A percentile compares a stretch with the other conserved stretches of the same genome.
phyloP scores from a whole-genome alignment of 768 basidiomycete species.

The Hebeloma cylindrosporum region DNA sequence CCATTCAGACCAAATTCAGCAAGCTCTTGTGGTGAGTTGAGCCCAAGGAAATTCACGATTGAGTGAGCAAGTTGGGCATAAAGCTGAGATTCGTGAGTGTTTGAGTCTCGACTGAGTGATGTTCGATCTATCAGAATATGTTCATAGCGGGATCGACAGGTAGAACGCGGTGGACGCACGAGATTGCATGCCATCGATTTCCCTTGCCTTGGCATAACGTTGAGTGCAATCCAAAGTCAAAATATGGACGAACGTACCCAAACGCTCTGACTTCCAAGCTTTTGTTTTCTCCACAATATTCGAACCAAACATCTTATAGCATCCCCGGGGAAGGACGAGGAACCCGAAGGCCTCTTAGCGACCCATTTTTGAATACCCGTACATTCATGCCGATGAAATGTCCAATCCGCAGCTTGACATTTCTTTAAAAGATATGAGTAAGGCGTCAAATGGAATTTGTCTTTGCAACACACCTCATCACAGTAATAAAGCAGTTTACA shows the following conservation, averaged over 20 bases:
- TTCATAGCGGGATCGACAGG: neutral
- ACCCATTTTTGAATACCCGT: constrained; percentile 59
- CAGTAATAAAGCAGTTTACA: constrained; percentile 81
- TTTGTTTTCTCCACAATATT: constrained; percentile 65
- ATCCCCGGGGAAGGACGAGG: constrained; percentile 60
- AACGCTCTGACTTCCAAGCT: constrained; percentile 47
- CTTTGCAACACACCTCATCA: constrained; percentile 50
- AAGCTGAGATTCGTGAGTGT: constrained; percentile 47
- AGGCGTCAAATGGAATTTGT: too few relatives aligned
- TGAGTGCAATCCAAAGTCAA: neutral
- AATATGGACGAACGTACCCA: constrained; percentile 49
- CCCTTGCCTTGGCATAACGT: constrained; percentile 45
- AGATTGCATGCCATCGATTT: constrained; percentile 72
- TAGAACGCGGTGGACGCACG: constrained; percentile 46
- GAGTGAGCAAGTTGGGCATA: constrained; percentile 74
- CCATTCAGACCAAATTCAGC: constrained; percentile 55
- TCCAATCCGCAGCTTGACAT: constrained; percentile 78
- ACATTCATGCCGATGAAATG: constrained; percentile 78
- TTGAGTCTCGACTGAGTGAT: constrained; percentile 38
- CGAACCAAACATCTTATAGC: constrained; percentile 79
- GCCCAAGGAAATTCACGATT: constrained; percentile 67
- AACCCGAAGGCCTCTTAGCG: constrained; percentile 23
- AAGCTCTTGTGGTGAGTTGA: constrained; percentile 59
- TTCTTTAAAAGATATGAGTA: constrained; percentile 32
- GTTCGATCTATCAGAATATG: constrained; percentile 49